Conservation (phyloP, 208 protist species). For the Herpetomonas samuelpessoai region DNA sequence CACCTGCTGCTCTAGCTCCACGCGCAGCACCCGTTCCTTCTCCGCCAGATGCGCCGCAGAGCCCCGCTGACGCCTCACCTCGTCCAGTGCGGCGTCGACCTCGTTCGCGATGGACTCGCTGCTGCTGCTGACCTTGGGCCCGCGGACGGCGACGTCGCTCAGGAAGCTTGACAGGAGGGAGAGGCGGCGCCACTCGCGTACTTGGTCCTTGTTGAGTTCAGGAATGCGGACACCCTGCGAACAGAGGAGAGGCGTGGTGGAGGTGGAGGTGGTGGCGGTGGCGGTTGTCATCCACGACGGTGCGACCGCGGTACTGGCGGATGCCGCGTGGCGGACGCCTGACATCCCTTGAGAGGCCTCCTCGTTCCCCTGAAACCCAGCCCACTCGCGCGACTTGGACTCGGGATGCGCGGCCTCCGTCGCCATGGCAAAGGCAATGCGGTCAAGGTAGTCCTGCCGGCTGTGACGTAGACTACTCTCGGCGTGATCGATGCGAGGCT, state of each 20-base stretch:
- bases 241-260: no score
- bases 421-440: background rate
- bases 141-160: constrained; percentile 17
- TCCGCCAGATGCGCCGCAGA: background rate
- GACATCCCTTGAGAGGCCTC: background rate
- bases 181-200: constrained; percentile 12
- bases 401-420: background rate
- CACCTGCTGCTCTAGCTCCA: background rate
- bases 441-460: background rate
- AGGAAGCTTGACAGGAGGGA: constrained; percentile 12
- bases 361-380: no score
- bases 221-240: no score
- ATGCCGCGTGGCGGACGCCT: background rate
- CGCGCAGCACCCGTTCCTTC: background rate
- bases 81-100: background rate
- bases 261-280: background rate
- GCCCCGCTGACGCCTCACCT: background rate
- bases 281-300: background rate
- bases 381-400: background rate
- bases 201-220: background rate
- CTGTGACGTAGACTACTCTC: background rate
- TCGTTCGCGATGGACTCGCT: background rate
- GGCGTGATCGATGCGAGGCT: background rate
- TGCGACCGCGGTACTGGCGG: no score
- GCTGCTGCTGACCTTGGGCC: constrained; percentile 2